A percentile compares a stretch with the other conserved stretches of the same genome.
Conservation (phyloP, 495 filamentous ascomycete species). For the Daldinia childiae region DNA sequence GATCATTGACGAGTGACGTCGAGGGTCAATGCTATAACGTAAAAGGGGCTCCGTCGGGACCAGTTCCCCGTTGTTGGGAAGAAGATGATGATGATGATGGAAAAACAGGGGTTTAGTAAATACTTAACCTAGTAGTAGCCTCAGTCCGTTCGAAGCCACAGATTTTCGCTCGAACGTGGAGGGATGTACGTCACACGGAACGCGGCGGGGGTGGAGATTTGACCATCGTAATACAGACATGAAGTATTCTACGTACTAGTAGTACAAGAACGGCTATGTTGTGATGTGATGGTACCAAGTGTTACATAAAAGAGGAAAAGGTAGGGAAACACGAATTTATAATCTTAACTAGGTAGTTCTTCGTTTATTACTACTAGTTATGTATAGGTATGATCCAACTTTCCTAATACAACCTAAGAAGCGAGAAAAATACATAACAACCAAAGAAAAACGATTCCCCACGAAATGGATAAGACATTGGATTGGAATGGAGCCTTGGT, state of each 20-base stretch:
- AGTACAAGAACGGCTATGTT: conserved; percentile 25
- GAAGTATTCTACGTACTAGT: conserved; percentile 6
- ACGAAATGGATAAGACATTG: not conserved
- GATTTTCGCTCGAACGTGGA: conserved; percentile 16
- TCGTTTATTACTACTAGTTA: not conserved
- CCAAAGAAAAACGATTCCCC: too few relatives aligned
- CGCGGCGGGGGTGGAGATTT: conserved; percentile 41
- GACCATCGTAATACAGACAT: conserved; percentile 15
- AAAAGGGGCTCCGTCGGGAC: conserved; percentile 10
- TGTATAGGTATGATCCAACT: not conserved
- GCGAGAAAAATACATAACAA: too few relatives aligned
- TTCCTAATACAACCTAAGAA: not conserved
- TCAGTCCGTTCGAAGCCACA: conserved; percentile 11
- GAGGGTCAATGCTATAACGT: conserved; percentile 14
- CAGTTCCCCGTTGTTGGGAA: not conserved
- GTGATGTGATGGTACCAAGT: not conserved
- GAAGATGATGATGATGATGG: not conserved
- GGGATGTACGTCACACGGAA: conserved; percentile 32
- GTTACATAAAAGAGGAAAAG: not conserved
- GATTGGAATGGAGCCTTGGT: conserved; percentile 1
- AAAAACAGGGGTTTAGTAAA: conserved; percentile 1
- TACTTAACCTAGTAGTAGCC: not conserved
- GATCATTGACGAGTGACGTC: conserved; percentile 18
- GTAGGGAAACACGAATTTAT: not conserved
- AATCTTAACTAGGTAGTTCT: too few relatives aligned